Evolutionary conservation across 2,329 filamentous ascomycete species (phyloP).

Genomic region (Grosmannia penicillata): DNA sequence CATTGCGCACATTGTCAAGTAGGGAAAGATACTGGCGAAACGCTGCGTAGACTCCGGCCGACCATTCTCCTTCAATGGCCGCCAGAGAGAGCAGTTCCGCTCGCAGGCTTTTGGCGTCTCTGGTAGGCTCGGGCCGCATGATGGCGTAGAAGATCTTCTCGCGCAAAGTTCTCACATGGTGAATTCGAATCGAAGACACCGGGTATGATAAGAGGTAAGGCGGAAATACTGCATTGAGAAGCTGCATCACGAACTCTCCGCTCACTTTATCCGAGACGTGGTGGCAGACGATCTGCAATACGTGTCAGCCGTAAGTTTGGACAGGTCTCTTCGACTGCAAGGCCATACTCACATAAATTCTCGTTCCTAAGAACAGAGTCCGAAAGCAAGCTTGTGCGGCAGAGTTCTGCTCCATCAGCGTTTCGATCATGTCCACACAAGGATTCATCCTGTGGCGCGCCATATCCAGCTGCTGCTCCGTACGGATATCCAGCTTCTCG

Average conservation of each 20-base stretch:
- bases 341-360: conserved; percentile 9
- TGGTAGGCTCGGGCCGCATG: neutral
- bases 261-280: conserved; percentile 4
- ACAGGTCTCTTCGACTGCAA: neutral
- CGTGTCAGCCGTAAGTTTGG: neutral
- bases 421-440: conserved; percentile 1
- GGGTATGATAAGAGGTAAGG: conserved; percentile 10
- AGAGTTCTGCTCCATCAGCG: conserved; percentile 4
- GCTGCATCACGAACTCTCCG: conserved; percentile 7
- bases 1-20: neutral
- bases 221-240: conserved; percentile 11
- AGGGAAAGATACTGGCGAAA: conserved; percentile 4
- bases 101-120: neutral
- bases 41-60: conserved; percentile 3
- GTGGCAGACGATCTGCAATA: conserved; percentile 7
- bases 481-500: conserved; percentile 2
- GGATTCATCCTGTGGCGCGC: conserved; percentile 5
- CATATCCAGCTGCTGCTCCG: conserved; percentile 1
- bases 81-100: conserved; percentile 1
- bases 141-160: conserved; percentile 5
- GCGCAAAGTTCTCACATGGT: conserved; percentile 5
- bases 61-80: conserved; percentile 6
- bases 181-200: conserved; percentile 2
- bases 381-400: conserved; percentile 8
- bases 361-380: conserved; percentile 7